Evolutionary conservation across 1,284 basidiomycete species (phyloP).

Genomic region (Sphagnurus paluster): DNA sequence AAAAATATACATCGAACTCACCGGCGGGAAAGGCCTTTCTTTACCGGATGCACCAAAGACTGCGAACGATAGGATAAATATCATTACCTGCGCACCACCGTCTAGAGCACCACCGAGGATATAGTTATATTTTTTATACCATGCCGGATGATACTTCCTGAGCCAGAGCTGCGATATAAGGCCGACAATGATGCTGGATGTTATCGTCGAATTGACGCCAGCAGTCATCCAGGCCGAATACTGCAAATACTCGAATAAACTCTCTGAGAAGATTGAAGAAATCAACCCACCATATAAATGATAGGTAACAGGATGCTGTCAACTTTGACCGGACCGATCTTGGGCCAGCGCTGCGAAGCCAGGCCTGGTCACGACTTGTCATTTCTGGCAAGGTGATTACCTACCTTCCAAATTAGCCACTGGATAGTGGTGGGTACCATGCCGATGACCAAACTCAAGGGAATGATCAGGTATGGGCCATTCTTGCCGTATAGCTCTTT

Average conservation of each 20-base stretch:
- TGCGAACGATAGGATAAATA: constrained; percentile 67
- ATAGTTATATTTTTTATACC: constrained; percentile 68
- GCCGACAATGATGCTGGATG: constrained; percentile 53
- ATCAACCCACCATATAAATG: constrained; percentile 46
- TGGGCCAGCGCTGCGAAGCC: constrained; percentile 47
- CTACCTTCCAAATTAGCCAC: constrained; percentile 51
- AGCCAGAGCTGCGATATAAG: constrained; percentile 58
- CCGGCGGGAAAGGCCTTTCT: constrained; percentile 50
- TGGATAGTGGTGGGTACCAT: constrained; percentile 50
- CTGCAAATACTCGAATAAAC: constrained; percentile 23
- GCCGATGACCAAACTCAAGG: constrained; percentile 52
- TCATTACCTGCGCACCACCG: constrained; percentile 67
- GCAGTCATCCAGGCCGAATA: constrained; percentile 43
- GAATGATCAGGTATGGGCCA: constrained; percentile 56
- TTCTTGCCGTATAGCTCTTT: constrained; percentile 53
- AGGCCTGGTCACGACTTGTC: no score
- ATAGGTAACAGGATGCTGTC: constrained; percentile 52
- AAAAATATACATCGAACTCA: constrained; percentile 24
- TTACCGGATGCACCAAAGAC: constrained; percentile 65
- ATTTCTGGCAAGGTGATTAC: constrained; percentile 5
- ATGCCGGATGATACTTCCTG: constrained; percentile 54
- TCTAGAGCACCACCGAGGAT: constrained; percentile 67
- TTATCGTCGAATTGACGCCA: constrained; percentile 56
- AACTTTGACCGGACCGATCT: constrained; percentile 48
- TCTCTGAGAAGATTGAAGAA: not conserved